Evolutionary conservation across 306 rosid genomes (phyloP).

Genomic region (Argentina anserina): DNA sequence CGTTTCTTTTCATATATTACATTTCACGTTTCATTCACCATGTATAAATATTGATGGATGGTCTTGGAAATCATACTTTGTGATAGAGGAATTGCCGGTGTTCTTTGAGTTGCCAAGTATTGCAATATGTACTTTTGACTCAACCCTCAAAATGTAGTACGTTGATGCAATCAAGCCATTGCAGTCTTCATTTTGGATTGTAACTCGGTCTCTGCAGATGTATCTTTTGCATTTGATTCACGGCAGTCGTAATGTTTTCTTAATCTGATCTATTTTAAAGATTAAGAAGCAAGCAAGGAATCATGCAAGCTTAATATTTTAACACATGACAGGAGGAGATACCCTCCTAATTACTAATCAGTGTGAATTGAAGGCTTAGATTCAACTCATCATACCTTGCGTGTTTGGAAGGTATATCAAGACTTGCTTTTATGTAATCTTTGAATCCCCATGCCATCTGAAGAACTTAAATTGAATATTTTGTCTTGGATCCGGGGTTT

Average conservation of each 20-base stretch:
- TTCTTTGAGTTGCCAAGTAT: background rate
- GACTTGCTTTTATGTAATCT: background rate
- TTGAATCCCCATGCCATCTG: background rate
- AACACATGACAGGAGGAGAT: background rate
- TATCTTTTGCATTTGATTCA: background rate
- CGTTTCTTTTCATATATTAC: background rate
- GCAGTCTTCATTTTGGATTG: background rate
- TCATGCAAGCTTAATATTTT: background rate
- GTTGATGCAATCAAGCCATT: background rate
- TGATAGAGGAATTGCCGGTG: background rate
- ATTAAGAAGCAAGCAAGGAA: background rate
- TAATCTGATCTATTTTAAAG: background rate
- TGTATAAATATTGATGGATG: conserved; percentile 8
- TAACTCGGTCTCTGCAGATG: background rate
- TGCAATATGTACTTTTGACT: background rate
- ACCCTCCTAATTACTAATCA: background rate
- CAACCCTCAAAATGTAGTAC: background rate
- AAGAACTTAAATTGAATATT: background rate
- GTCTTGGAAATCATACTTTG: background rate
- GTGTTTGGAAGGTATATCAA: background rate
- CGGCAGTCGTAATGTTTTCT: background rate
- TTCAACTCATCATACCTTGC: background rate
- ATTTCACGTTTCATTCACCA: conserved; percentile 6
- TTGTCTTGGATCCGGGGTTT: background rate
- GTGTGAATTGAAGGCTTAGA: background rate